phyloP scores from a whole-genome alignment of 805 yeast species.

The Cyberlindnera xylosilytica region DNA sequence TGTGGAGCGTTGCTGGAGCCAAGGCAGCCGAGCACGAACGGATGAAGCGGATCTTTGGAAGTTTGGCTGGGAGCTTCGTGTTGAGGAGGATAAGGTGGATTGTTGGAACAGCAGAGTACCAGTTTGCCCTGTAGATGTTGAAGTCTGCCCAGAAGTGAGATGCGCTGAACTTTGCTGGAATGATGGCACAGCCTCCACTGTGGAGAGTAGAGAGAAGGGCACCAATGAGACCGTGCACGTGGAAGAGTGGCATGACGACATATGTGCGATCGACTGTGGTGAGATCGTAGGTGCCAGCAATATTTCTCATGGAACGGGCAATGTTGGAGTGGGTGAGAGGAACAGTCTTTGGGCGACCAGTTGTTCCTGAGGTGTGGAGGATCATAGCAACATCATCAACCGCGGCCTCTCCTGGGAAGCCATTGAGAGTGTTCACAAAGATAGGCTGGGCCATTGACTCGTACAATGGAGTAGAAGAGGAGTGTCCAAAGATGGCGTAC shows the following conservation, averaged over 20 bases:
- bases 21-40: conserved; percentile 71
- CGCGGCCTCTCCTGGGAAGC: conserved; percentile 40
- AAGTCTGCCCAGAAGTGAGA: conserved; percentile 59
- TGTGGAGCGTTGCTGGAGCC: conserved; percentile 61
- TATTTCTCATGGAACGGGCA: conserved; percentile 56
- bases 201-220: conserved; percentile 60
- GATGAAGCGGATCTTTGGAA: conserved; percentile 60
- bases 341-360: conserved; percentile 74
- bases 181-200: conserved; percentile 57
- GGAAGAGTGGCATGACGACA: conserved; percentile 75
- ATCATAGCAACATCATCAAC: conserved; percentile 60
- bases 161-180: conserved; percentile 64
- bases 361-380: conserved; percentile 72
- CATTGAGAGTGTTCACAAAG: conserved; percentile 28
- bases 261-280: conserved; percentile 49
- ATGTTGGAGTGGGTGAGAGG: conserved; percentile 66
- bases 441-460: conserved; percentile 29
- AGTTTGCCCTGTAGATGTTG: conserved; percentile 45
- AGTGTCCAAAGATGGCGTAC: conserved; percentile 30
- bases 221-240: conserved; percentile 71
- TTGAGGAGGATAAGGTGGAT: conserved; percentile 65
- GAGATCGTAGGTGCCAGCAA: conserved; percentile 54
- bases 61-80: conserved; percentile 43
- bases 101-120: conserved; percentile 81
- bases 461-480: conserved; percentile 27